Base-by-base conservation (phyloP, 2,329 filamentous ascomycete genomes). In the Fusarium bactridioides region DNA sequence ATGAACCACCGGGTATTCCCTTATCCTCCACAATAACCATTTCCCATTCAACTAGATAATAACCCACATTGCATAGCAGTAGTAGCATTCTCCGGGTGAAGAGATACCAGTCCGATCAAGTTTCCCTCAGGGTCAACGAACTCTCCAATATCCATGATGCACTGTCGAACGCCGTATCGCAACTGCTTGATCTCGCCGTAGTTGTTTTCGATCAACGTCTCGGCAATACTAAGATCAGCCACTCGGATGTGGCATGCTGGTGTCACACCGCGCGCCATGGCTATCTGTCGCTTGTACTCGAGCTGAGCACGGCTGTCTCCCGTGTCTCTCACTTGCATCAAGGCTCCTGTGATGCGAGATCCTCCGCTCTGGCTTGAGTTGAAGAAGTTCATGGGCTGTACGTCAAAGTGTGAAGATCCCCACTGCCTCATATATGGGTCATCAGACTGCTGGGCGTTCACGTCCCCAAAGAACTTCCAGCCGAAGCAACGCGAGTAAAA, bases 101-200 rank as follows among this genome's bases (percentile, higher is more conserved):
- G 64, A 27, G 75, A 63, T 43, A 77, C 65, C 31, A 77, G 67
- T 13, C 75, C 75, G 61, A 77, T 65, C 56, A 77, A 31, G 67
- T 77, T 77, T 27, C 75, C 75, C 27, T 77, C 75, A n/a, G 75
- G 60, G 31, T 77, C 75, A 41, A 77, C 62, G 54, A 77, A 77
- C 69, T 76, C 73, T 38, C 74, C 69, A 61, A 77, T 72, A 50
- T 77, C 75, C 75, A 77, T 72, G 33, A 75, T 73, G 44, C 74
- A 72, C 37, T 67, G 63, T 61, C 74, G 72, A 61, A 77, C 67
- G 11, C 75, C 75, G 38, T 74, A 76, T 31, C 75, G 70, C 41
- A 77, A 29, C 13, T 69, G 68, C 59, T 74, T 75, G 58, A 77
- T 65, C 55, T 74, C 56, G 19, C 75, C 75, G 18, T 55, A 44